Evolutionary conservation across 2,329 filamentous ascomycete genomes (phyloP), one percentile per base, ranked within the genome.

Genomic region (Colletotrichum trifolii): DNA sequence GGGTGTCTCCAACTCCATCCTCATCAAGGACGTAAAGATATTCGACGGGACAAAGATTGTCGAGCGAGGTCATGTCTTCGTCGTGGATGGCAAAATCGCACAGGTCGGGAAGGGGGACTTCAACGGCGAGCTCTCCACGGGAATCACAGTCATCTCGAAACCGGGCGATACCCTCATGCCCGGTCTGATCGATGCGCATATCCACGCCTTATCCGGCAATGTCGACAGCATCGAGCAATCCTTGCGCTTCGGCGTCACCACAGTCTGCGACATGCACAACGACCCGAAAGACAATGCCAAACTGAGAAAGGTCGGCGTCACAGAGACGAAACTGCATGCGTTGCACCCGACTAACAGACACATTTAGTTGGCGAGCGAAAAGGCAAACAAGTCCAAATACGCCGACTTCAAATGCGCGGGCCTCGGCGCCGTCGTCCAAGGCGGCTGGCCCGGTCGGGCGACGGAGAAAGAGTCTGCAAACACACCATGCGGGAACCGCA

Each of bases 131-230:
- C 70, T 58, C 9, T 11, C 15, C 64, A n/a, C 68, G 55, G 54
- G 39, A 8, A 49, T 59, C 3, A 52, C 66, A 3, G 74, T 74
- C 5, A 74, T 81, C 60, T 80, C 80, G 4, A 81, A 77, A 58
- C 79, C 81, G 2, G 78, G 77, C 8, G 78, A 83, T 64, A 84
- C 83, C 0, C 65, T 84, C 1, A 72, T 85, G 1, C 83, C 83
- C 1, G 83, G 83, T 2, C 71, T 85, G 6, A 84, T 85, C 36
- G 83, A 85, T 67, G 77, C 75, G 46, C 83, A 85, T 66, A 79
- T 84, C 35, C 83, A 85, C 63, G 78, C 77, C 43, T 73, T 81
- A 67, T 75, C 74, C 55, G 81, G 74, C 2, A 76, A 79, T 2
- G 43, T 42, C 25, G 42, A 48, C n/a, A 60, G 58, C 45, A 69